Percentiles rank a stretch among this genome's conserved stretches.
These are phyloP conservation scores for Bacterosira constricta DNA, from an alignment of 108 stramenopile species.

Conservation along the genomic window DNA sequence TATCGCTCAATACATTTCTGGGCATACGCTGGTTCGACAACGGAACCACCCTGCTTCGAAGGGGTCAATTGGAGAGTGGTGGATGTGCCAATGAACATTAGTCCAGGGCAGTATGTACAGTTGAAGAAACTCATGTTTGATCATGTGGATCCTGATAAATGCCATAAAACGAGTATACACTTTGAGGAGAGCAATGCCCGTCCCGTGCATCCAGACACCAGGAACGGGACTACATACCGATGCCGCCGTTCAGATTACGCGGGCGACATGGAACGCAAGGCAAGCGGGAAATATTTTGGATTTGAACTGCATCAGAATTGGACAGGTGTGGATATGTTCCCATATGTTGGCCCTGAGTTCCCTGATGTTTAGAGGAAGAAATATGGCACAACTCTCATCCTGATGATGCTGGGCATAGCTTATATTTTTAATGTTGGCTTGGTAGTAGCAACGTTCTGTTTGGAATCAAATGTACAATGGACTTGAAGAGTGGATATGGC, in stretches of 20 bases:
- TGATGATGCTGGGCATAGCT: no score
- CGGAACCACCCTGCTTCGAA: constrained; percentile 83
- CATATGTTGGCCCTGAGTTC: constrained; percentile 12
- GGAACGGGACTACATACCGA: constrained; percentile 15
- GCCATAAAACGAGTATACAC: constrained; percentile 67
- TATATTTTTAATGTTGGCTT: no score
- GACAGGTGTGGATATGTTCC: constrained; percentile 11
- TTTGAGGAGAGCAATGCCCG: constrained; percentile 69
- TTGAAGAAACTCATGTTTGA: constrained; percentile 72
- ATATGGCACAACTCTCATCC: no score
- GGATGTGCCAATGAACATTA: constrained; percentile 69
- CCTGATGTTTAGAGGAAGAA: no score
- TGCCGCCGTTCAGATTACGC: constrained; percentile 30
- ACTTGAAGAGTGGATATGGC: no score
- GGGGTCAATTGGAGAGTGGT: constrained; percentile 79
- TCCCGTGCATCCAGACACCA: constrained; percentile 45
- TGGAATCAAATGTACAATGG: no score
- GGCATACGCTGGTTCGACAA: constrained; percentile 78
- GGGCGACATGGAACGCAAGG: constrained; percentile 17
- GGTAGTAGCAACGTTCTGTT: no score
- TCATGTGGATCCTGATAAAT: constrained; percentile 63
- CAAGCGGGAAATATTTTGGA: constrained; percentile 4
- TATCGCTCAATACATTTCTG: constrained; percentile 34
- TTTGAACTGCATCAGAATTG: neutral
- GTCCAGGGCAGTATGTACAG: constrained; percentile 61